These are phyloP conservation scores for Ciborinia camelliae DNA, from an alignment of 2,329 filamentous ascomycete genomes.

Conservation along the genomic window DNA sequence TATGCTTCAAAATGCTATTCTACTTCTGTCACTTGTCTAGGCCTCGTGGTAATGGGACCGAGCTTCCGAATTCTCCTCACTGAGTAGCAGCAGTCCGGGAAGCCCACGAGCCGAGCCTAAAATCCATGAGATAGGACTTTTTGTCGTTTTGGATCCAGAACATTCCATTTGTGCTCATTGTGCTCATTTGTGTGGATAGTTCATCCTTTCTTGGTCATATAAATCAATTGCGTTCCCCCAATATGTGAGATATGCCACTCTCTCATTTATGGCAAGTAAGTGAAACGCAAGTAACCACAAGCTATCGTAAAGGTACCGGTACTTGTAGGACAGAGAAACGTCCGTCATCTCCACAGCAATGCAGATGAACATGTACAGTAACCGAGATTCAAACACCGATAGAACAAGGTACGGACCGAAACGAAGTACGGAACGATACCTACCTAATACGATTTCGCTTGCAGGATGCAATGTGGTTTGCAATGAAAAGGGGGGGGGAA, in stretches of 20 bases:
- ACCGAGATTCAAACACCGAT: constrained; percentile 5
- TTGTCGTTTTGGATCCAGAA: constrained; percentile 6
- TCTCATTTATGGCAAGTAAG: constrained; percentile 2
- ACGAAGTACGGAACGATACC: constrained; percentile 7
- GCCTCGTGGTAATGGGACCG: constrained; percentile 3
- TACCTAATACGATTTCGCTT: neutral
- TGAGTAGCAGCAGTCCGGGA: neutral
- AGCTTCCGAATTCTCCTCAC: neutral
- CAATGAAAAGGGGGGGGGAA: neutral
- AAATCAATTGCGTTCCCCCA: neutral
- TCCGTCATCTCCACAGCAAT: constrained; percentile 12
- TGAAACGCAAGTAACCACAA: neutral
- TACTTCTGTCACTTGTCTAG: neutral
- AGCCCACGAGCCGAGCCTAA: neutral
- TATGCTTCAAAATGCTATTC: neutral
- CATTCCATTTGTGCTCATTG: constrained; percentile 9
- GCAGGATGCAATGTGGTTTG: constrained; percentile 8
- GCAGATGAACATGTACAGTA: constrained; percentile 9
- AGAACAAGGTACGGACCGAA: constrained; percentile 10
- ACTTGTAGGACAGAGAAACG: constrained; percentile 1
- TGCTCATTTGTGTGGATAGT: neutral
- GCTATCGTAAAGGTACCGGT: neutral
- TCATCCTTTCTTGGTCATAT: neutral
- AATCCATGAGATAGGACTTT: neutral
- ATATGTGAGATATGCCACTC: neutral